These are phyloP conservation scores for Solanum megistacrolobum DNA, from an alignment of 257 asterid genomes.

Conservation along the genomic window DNA sequence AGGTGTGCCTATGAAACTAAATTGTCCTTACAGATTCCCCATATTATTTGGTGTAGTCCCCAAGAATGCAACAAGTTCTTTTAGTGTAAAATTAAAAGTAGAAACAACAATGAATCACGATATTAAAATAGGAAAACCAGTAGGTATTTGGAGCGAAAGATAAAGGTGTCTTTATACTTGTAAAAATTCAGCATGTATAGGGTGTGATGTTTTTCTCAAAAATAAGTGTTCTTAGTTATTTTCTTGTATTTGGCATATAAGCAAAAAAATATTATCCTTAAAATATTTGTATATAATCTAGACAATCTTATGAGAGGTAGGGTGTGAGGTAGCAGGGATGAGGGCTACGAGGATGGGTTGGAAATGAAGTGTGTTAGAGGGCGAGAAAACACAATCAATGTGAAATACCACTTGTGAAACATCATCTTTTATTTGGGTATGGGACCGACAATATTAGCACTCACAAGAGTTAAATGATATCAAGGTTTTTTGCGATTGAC, in stretches of 20 bases:
- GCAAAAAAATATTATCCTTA: not conserved
- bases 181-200: not conserved
- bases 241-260: not conserved
- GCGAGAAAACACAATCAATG: not conserved
- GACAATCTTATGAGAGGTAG: not conserved
- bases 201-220: not conserved
- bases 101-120: not conserved
- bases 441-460: no score
- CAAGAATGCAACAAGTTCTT: not conserved
- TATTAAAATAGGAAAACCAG: not conserved
- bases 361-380: not conserved
- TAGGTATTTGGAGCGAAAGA: not conserved
- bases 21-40: not conserved
- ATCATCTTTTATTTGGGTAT: not conserved
- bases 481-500: no score
- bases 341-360: not conserved
- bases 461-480: no score
- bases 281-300: not conserved
- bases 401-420: not conserved
- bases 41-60: not conserved
- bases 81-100: not conserved
- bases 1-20: not conserved
- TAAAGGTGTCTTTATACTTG: not conserved
- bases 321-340: not conserved
- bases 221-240: not conserved